phyloP scores from a whole-genome alignment of 257 asterid species.

The Nicotiana knightiana region DNA sequence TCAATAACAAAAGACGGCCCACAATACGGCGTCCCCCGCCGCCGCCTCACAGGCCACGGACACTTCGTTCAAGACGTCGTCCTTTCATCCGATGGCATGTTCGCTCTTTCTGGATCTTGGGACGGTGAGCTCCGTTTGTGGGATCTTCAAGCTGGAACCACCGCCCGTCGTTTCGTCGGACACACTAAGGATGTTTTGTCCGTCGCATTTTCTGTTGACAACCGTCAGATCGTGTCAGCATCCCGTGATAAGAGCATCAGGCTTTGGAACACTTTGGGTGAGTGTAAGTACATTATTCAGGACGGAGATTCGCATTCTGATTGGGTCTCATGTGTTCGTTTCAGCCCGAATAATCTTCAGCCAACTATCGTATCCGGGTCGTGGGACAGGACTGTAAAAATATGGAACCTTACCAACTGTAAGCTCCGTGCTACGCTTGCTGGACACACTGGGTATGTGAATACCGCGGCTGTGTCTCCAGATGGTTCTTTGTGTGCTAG shows the following conservation, averaged over 20 bases:
- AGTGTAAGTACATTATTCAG: constrained; percentile 54
- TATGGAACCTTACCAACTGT: constrained; percentile 59
- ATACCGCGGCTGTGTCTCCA: constrained; percentile 16
- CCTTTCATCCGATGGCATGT: constrained; percentile 79
- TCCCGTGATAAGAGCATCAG: constrained; percentile 19
- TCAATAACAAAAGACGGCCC: constrained; percentile 12
- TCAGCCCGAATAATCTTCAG: constrained; percentile 42
- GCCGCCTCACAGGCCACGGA: constrained; percentile 33
- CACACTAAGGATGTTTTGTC: constrained; percentile 83
- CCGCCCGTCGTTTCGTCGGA: constrained; percentile 80
- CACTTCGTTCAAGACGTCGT: constrained; percentile 82
- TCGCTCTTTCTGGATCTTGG: constrained; percentile 88
- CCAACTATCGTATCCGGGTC: constrained; percentile 66
- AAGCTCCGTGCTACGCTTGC: constrained; percentile 29
- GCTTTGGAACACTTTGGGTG: constrained; percentile 31
- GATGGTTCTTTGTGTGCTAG: constrained; percentile 20
- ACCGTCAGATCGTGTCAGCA: constrained; percentile 17
- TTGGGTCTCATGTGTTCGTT: constrained; percentile 68
- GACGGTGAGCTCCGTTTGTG: constrained; percentile 89
- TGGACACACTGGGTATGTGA: constrained; percentile 23
- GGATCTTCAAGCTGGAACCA: constrained; percentile 62
- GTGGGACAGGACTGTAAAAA: constrained; percentile 61
- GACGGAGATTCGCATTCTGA: constrained; percentile 50
- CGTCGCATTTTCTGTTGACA: constrained; percentile 55
- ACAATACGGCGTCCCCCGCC: constrained; percentile 13